A percentile compares a stretch with the other conserved stretches of the same genome.
These are phyloP conservation scores for Calonectria multiphialidica DNA, from an alignment of 2,329 filamentous ascomycete genomes.

Conservation along the genomic window DNA sequence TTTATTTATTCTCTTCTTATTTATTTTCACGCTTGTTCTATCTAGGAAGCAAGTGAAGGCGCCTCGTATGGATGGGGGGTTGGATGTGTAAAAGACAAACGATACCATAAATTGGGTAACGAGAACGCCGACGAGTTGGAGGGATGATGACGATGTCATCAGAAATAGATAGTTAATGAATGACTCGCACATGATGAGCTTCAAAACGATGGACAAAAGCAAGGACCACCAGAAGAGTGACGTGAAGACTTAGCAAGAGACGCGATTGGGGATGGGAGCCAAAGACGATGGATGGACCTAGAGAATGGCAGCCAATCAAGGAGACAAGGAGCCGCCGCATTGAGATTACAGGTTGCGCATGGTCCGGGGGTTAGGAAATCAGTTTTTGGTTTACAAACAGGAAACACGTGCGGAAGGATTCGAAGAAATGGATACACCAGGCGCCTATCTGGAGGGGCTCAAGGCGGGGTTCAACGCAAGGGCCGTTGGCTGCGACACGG, in stretches of 20 bases:
- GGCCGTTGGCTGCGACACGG: not conserved
- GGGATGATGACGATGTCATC: not conserved
- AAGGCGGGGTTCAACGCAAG: not conserved
- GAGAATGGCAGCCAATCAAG: slow-evolving; percentile 10
- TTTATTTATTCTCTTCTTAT: not conserved
- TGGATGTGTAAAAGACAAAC: not conserved
- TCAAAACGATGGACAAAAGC: slow-evolving; percentile 4
- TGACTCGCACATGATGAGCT: slow-evolving; percentile 11
- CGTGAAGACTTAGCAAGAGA: not conserved
- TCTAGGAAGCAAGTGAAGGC: not conserved
- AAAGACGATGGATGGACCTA: not conserved
- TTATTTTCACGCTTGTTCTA: not conserved
- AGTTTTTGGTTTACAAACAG: not conserved
- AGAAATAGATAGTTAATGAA: slow-evolving; percentile 13
- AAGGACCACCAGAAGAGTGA: slow-evolving; percentile 2
- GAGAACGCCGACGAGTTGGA: not conserved
- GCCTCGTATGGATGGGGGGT: not conserved
- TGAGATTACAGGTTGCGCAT: slow-evolving; percentile 18
- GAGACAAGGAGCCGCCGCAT: not conserved
- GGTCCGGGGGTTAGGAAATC: not conserved
- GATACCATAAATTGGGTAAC: not conserved
- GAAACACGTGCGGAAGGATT: slow-evolving; percentile 6
- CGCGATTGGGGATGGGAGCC: not conserved
- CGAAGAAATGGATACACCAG: not conserved
- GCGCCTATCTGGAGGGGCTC: not conserved